phyloP scores from a whole-genome alignment of 139 green algal species.

The Asterochloris sp. region DNA sequence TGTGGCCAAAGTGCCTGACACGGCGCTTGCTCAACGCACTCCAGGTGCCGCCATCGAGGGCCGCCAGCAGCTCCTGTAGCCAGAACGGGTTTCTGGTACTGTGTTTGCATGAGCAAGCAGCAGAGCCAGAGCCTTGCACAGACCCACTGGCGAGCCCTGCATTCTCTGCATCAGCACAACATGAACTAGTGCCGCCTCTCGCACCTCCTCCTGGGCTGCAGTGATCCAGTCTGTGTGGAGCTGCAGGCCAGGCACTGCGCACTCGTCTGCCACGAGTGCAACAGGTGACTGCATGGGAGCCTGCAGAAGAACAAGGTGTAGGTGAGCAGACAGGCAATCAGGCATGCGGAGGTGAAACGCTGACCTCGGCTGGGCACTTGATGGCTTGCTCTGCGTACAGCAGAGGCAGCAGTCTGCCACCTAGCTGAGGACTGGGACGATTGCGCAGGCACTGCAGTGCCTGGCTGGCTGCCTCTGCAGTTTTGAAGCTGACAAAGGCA shows the following conservation, averaged over 20 bases:
- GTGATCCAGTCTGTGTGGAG: slow-evolving; percentile 60
- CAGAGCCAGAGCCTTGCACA: background rate
- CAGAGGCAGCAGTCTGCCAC: slow-evolving; percentile 26
- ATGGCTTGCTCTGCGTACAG: slow-evolving; percentile 37
- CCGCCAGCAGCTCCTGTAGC: slow-evolving; percentile 46
- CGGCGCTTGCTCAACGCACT: slow-evolving; percentile 64
- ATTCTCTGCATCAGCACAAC: background rate
- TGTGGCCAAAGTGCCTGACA: slow-evolving; percentile 86
- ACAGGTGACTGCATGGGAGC: background rate
- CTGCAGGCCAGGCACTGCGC: slow-evolving; percentile 61
- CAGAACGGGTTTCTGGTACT: background rate
- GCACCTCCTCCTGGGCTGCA: slow-evolving; percentile 13
- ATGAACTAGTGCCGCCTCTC: background rate
- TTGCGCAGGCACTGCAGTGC: slow-evolving; percentile 26
- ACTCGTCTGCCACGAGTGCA: slow-evolving; percentile 20
- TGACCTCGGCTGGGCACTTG: slow-evolving; percentile 21
- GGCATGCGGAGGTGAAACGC: background rate
- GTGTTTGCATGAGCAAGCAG: background rate
- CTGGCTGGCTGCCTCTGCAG: slow-evolving; percentile 18
- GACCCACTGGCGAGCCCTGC: background rate
- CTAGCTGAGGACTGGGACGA: slow-evolving; percentile 9
- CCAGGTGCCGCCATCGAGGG: slow-evolving; percentile 50
- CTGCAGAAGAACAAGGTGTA: background rate
- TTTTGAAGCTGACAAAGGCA: slow-evolving; percentile 32
- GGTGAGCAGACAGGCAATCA: background rate